Base-by-base conservation (phyloP, 2,329 filamentous ascomycete species). In the Plenodomus lindquistii region DNA sequence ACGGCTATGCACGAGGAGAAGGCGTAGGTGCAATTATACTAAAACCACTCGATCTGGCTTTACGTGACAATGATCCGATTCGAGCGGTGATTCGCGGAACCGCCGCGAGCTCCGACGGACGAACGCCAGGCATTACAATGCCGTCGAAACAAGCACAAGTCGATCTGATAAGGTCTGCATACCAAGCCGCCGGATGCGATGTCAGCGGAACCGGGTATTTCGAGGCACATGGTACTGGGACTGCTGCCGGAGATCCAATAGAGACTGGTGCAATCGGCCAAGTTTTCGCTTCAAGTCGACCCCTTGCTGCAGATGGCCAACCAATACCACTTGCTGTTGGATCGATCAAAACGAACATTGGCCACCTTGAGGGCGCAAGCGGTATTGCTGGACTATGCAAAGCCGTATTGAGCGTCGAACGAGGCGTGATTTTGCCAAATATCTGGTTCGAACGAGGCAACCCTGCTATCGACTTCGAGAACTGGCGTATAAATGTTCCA, bases 1-100 rank as follows among this genome's bases (percentile, higher is more conserved):
- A 82, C 48, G 85, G 85, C 0, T 88, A 87, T 57, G 83, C 80
- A 0, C 75, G 84, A 34, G 85, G 84, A 1, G 85, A 88, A 59
- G 85, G 84, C 0, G 72, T 82, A 2, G 57, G 46, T 2, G 52
- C 46, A 9, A 35, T 71, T 4, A 41, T 71, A 24, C 51, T 71
- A 3, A 70, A 70, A 34, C 56, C 51, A 18, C 44, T 62, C 15
- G 40, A 49, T 19, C 19, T 44, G 16, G 60, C 60, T 0, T 15
- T 62, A 1, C 37, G 45, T 15, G 61, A 68, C 42, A 50, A 55
- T 11, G 64, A 72, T 24, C 50, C 63, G 4, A 63, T 72, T 27
- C 52, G 60, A 19, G 67, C 62, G 7, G 42, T 70, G 2, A 57
- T 72, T 7, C 58, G 63, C 18, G 62, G 61, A 1, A 65, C 56